phyloP scores from a whole-genome alignment of 345 rosid species.

The Toxicodendron radicans region DNA sequence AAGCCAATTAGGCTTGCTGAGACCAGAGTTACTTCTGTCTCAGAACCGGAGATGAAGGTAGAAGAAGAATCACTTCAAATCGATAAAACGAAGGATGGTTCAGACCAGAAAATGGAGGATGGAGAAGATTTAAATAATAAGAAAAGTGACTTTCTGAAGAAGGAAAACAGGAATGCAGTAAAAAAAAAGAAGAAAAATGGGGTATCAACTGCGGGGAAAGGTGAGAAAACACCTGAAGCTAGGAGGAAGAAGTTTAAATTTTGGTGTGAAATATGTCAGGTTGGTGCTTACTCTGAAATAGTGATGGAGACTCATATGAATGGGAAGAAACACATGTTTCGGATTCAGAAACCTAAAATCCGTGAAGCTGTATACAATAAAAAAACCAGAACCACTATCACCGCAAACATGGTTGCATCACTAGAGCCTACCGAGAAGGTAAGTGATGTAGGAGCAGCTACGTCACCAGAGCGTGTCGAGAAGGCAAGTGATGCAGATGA shows the following conservation, averaged over 20 bases:
- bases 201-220: neutral
- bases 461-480: neutral
- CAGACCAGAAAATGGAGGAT: slow-evolving; percentile 19
- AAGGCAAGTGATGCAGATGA: neutral
- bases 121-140: slow-evolving; percentile 7
- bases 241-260: slow-evolving; percentile 28
- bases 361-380: neutral
- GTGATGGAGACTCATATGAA: slow-evolving; percentile 47
- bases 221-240: slow-evolving; percentile 12
- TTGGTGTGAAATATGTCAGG: slow-evolving; percentile 57
- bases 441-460: neutral
- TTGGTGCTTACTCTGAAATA: slow-evolving; percentile 29
- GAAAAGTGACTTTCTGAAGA: neutral
- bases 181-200: slow-evolving; percentile 5
- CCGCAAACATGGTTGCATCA: neutral
- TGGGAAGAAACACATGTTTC: slow-evolving; percentile 55
- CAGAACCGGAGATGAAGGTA: slow-evolving; percentile 11
- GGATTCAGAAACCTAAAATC: slow-evolving; percentile 23
- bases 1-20: slow-evolving; percentile 15
- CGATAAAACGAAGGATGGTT: slow-evolving; percentile 16
- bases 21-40: neutral
- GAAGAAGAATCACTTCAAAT: slow-evolving; percentile 12
- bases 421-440: neutral
- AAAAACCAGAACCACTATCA: neutral
- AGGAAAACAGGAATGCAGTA: neutral